Evolutionary conservation across 768 basidiomycete genomes (phyloP).

Genomic region (Ramaria sp.): DNA sequence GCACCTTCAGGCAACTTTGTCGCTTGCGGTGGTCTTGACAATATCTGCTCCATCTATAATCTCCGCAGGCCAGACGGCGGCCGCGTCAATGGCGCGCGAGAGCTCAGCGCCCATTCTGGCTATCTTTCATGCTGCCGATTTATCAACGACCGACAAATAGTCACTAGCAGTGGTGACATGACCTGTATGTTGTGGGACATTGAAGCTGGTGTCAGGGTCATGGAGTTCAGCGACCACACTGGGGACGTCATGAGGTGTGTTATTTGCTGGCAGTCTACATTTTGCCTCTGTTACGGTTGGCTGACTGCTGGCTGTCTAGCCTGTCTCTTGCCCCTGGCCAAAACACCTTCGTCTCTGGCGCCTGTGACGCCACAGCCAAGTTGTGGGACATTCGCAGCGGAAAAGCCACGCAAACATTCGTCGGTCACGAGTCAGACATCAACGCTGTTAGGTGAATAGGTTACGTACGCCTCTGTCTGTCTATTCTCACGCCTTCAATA

Average conservation of each 20-base stretch:
- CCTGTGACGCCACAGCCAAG: slow-evolving; percentile 97
- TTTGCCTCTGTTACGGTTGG: no score
- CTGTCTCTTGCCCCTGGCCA: slow-evolving; percentile 90
- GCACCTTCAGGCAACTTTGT: slow-evolving; percentile 95
- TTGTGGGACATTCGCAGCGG: slow-evolving; percentile 98
- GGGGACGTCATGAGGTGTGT: slow-evolving; percentile 98
- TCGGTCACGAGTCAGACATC: slow-evolving; percentile 97
- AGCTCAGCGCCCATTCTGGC: slow-evolving; percentile 94
- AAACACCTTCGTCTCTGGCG: slow-evolving; percentile 96
- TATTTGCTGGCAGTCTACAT: no score
- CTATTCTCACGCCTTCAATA: slow-evolving; percentile 23
- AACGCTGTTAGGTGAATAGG: slow-evolving; percentile 90
- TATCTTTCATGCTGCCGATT: slow-evolving; percentile 98
- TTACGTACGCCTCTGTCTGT: slow-evolving; percentile 10
- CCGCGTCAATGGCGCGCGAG: slow-evolving; percentile 75
- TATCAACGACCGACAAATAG: slow-evolving; percentile 97
- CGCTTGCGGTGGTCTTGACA: slow-evolving; percentile 97
- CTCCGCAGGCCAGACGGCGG: slow-evolving; percentile 68
- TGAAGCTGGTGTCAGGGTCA: slow-evolving; percentile 92
- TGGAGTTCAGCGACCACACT: slow-evolving; percentile 98
- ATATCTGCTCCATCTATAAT: slow-evolving; percentile 98
- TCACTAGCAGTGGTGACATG: slow-evolving; percentile 98
- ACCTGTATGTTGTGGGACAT: slow-evolving; percentile 99
- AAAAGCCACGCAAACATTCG: slow-evolving; percentile 96
- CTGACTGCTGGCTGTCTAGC: no score